A percentile compares a stretch with the other conserved stretches of the same genome.
Evolutionary conservation across 441 rosid species (phyloP).

Genomic region (Iberis amara): DNA sequence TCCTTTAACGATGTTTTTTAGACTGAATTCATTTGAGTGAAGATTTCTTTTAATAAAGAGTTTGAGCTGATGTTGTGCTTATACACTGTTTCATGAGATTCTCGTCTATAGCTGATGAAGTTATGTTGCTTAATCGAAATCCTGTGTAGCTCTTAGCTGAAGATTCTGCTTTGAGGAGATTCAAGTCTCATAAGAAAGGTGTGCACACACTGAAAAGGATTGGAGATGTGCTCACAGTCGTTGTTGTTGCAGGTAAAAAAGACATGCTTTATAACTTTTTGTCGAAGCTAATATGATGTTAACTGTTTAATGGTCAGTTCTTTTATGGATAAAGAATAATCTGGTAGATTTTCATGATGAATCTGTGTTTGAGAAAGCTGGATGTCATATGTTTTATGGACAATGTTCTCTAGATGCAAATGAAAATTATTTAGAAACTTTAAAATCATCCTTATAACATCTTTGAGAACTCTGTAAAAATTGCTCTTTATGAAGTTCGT

Average conservation of each 20-base stretch:
- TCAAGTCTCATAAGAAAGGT: conserved; percentile 67
- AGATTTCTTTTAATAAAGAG: neutral
- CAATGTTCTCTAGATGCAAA: neutral
- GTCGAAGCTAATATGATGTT: too few relatives aligned
- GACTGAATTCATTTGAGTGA: neutral
- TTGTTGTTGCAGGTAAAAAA: conserved; percentile 64
- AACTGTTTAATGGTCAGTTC: neutral
- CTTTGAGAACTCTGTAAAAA: conserved; percentile 3
- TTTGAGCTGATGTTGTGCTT: conserved; percentile 5
- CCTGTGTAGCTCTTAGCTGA: conserved; percentile 66
- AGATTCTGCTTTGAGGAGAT: conserved; percentile 59
- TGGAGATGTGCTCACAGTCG: conserved; percentile 64
- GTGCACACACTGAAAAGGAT: conserved; percentile 49
- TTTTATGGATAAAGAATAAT: neutral
- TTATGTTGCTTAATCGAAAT: conserved; percentile 1
- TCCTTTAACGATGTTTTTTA: neutral
- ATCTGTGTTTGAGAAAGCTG: conserved; percentile 5
- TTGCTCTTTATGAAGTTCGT: neutral
- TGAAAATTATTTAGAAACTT: neutral
- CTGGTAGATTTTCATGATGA: neutral
- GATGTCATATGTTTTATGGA: neutral
- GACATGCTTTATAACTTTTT: neutral
- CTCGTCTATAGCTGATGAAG: neutral
- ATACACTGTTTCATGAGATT: conserved; percentile 2
- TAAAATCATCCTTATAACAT: conserved; percentile 3